phyloP scores from a whole-genome alignment of 2,329 filamentous ascomycete species.

The Cladosporium sp. region DNA sequence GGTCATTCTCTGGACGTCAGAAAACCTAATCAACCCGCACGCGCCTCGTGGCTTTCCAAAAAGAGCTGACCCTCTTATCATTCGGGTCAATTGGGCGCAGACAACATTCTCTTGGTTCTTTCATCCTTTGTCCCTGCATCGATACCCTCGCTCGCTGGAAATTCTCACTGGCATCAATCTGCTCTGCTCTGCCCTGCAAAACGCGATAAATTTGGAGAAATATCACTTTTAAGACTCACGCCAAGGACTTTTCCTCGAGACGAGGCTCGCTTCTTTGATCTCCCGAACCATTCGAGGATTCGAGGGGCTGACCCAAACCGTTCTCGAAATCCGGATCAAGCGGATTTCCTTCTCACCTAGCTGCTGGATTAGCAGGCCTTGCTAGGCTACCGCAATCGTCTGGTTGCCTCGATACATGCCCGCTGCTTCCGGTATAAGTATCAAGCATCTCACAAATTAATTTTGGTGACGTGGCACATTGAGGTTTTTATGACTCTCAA shows the following conservation, averaged over 20 bases:
- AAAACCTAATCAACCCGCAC: constrained; percentile 1
- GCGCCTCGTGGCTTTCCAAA: not conserved
- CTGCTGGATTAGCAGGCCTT: not conserved
- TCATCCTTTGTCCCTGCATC: not conserved
- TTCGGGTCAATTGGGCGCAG: not conserved
- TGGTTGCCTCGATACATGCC: not conserved
- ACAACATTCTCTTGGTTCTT: not conserved
- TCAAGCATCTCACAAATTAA: not conserved
- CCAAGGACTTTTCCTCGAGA: not conserved
- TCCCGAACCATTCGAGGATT: not conserved
- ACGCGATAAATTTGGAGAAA: not conserved
- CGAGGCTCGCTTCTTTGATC: not conserved
- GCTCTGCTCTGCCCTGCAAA: not conserved
- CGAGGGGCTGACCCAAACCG: not conserved
- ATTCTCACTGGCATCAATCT: not conserved
- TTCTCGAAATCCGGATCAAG: not conserved
- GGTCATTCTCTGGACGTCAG: not conserved
- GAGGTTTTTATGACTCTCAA: not conserved
- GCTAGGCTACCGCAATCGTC: not conserved
- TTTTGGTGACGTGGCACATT: constrained; percentile 1
- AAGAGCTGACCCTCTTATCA: not conserved
- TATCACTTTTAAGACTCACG: not conserved
- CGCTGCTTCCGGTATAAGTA: not conserved
- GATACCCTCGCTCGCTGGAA: not conserved
- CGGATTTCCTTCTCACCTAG: not conserved